Percentiles rank a stretch among this genome's conserved stretches.
Evolutionary conservation across 129 eudicot species (phyloP).

Genomic region (Chrysanthemum makinoi): DNA sequence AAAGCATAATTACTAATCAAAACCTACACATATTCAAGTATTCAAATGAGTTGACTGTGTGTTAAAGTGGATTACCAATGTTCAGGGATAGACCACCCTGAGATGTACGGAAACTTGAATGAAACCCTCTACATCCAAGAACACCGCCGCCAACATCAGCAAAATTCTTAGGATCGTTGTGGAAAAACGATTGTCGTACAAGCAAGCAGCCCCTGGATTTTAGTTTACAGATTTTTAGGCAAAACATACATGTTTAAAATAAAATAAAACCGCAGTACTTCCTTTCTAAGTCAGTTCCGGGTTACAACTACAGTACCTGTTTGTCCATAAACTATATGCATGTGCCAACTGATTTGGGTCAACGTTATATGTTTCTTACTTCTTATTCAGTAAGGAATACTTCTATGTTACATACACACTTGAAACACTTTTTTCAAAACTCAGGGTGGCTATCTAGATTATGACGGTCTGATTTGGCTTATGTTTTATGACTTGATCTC

Average conservation of each 20-base stretch:
- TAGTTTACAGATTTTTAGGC: background rate
- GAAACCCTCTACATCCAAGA: slow-evolving; percentile 85
- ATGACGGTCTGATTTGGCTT: too few species aligned
- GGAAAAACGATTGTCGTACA: slow-evolving; percentile 90
- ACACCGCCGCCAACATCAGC: slow-evolving; percentile 84
- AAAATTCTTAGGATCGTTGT: slow-evolving; percentile 66
- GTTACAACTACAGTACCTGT: background rate
- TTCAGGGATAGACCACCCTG: slow-evolving; percentile 88
- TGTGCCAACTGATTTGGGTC: too few species aligned
- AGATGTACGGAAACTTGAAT: slow-evolving; percentile 85
- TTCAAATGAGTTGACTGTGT: background rate
- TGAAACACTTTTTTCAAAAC: too few species aligned
- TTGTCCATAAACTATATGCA: too few species aligned
- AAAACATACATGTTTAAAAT: background rate
- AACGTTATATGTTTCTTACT: too few species aligned
- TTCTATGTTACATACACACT: too few species aligned
- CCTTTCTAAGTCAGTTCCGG: background rate
- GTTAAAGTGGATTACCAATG: slow-evolving; percentile 45
- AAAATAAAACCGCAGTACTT: background rate
- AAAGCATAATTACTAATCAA: slow-evolving; percentile 12
- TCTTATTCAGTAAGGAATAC: too few species aligned
- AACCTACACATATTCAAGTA: background rate
- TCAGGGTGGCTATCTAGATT: too few species aligned
- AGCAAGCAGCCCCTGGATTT: slow-evolving; percentile 79
- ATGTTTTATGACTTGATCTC: too few species aligned